Conservation (phyloP, 73 alveolate genomes). For the Diophrys sp. region DNA sequence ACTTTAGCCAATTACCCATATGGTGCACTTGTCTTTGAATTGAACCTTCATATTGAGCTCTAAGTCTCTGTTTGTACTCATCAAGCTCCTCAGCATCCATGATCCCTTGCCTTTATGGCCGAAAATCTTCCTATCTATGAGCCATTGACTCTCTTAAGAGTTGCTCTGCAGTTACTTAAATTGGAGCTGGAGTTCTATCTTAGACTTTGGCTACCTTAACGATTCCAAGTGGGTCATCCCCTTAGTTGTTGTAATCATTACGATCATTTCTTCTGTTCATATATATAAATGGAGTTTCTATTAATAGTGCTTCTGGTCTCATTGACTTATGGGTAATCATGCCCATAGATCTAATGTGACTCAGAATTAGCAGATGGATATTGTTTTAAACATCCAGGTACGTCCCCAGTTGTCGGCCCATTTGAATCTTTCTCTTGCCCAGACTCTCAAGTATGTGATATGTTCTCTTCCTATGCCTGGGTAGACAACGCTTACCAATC, state of each 20-base stretch:
- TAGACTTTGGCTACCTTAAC: constrained; percentile 80
- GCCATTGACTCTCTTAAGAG: constrained; percentile 94
- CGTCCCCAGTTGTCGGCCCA: not conserved
- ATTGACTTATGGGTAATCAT: not conserved
- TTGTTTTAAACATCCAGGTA: not conserved
- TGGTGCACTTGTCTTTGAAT: constrained; percentile 87
- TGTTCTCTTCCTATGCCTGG: constrained; percentile 1
- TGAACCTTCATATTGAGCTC: constrained; percentile 92
- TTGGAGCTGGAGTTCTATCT: constrained; percentile 92
- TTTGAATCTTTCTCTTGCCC: not conserved
- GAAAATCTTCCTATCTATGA: constrained; percentile 86
- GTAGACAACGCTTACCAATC: not conserved
- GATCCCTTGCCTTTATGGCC: constrained; percentile 83
- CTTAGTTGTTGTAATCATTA: not conserved
- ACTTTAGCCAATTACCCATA: constrained; percentile 95
- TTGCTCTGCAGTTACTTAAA: constrained; percentile 98
- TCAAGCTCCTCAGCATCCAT: constrained; percentile 94
- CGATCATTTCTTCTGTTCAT: not conserved
- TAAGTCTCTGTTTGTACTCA: constrained; percentile 87
- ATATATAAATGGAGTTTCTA: not conserved
- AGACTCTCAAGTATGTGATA: not conserved
- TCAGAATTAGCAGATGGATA: not conserved
- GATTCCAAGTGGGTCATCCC: constrained; percentile 30
- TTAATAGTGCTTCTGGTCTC: not conserved
- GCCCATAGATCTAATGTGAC: not conserved